Evolutionary conservation across 2,329 filamentous ascomycete genomes (phyloP), one percentile per base, ranked within the genome.

Genomic region (Fusarium miscanthi): DNA sequence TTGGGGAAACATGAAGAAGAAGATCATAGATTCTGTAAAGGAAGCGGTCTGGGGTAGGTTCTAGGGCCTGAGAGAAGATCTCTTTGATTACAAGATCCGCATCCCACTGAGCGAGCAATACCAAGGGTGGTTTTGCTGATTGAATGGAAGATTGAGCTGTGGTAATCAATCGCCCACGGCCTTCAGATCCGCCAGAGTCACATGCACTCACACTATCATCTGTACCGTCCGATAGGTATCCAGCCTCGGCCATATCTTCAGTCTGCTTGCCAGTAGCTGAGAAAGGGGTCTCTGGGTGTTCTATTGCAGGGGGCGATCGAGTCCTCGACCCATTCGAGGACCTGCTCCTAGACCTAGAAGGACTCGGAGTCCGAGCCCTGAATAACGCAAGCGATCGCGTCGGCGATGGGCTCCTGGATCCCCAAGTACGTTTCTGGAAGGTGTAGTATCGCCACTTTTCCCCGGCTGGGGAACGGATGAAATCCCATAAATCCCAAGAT

Each of bases 61-160:
- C 42, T 7, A 67, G 49, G 6, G 60, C 46, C 10, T 46, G 54
- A 13, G 54, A 48, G 19, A 74, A 74, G 8, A 74, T 9, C 31
- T 63, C 69, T 37, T 51, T 65, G n/a, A 74, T 60, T 10, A 74
- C 64, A 23, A 31, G 30, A 23, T 64, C 54, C 8, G 66, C 57
- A 33, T 74, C 71, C 71, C 72, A 74, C 46, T 74, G 62, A 48
- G 65, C 64, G 35, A 74, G 48, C 9, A 74, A 40, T 8, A 70
- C 42, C 41, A 74, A 53, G 9, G 72, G 70, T 6, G 69, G 70
- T 30, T 74, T 73, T 16, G 69, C 45, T 13, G 27, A 53, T 14
- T n/a, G 23, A 42, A 37, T 30, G 10, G 23, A 5, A 6, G 31
- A 10, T 7, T 30, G n/a, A 21, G 4, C 31, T 27, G 25, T 17